These are phyloP conservation scores for Przewalskia tangutica DNA, from an alignment of 257 asterid species.

Conservation along the genomic window DNA sequence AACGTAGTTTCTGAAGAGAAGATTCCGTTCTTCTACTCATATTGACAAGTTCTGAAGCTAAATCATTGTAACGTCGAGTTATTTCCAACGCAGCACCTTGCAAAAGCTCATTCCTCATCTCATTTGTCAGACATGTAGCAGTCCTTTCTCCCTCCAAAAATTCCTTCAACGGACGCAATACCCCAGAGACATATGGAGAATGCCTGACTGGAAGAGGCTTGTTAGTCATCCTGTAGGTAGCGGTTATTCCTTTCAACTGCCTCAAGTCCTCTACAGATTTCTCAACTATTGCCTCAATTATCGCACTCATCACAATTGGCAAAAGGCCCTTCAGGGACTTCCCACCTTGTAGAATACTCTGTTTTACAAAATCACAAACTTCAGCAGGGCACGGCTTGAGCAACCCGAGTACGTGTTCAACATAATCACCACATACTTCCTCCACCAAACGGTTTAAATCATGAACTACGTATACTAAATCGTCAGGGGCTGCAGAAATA, in stretches of 20 bases:
- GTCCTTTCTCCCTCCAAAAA: slow-evolving; percentile 87
- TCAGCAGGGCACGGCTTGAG: slow-evolving; percentile 64
- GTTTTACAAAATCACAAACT: slow-evolving; percentile 76
- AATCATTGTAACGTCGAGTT: slow-evolving; percentile 63
- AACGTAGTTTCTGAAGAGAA: slow-evolving; percentile 89
- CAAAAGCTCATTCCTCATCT: slow-evolving; percentile 54
- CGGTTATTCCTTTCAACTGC: slow-evolving; percentile 90
- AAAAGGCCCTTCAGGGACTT: slow-evolving; percentile 60
- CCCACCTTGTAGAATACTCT: slow-evolving; percentile 74
- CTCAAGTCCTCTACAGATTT: slow-evolving; percentile 86
- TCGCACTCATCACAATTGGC: slow-evolving; percentile 57
- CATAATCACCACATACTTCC: slow-evolving; percentile 65
- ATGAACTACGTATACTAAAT: slow-evolving; percentile 68
- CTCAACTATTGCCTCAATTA: slow-evolving; percentile 65
- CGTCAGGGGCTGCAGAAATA: slow-evolving; percentile 67
- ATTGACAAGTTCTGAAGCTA: slow-evolving; percentile 71
- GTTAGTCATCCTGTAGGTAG: slow-evolving; percentile 93
- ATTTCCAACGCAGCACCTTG: slow-evolving; percentile 66
- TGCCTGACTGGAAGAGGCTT: slow-evolving; percentile 96
- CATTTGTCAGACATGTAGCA: slow-evolving; percentile 42
- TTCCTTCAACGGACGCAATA: slow-evolving; percentile 86
- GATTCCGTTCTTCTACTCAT: slow-evolving; percentile 79
- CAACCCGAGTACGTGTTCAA: slow-evolving; percentile 55
- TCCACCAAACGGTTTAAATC: slow-evolving; percentile 56
- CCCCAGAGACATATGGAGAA: slow-evolving; percentile 78